Base-by-base conservation (phyloP, 345 rosid genomes). In the Salix suchowensis region DNA sequence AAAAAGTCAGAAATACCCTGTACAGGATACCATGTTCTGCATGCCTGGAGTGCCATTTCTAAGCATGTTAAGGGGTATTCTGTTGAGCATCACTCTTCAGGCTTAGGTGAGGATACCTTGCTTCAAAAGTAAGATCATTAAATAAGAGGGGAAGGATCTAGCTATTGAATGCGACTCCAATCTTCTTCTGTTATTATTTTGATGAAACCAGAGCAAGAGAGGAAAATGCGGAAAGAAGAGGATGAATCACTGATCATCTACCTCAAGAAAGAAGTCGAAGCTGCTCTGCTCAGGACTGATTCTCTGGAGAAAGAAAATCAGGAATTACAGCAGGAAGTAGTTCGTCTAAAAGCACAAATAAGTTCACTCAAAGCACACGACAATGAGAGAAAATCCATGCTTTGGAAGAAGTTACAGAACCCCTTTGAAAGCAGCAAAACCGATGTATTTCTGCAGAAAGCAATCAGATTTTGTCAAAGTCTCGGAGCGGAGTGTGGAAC, bases 331-430 rank as follows among this genome's bases (percentile, higher is more conserved):
- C 95, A 86, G 80, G 98, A 95, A 85, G 87, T 88, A 0, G 66
- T 82, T 6, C 92, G 92, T 48, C 81, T 95, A n/a, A 91, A 86
- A 85, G 85, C 91, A 26, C 97, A 89, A 46, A 83, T 95, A 65
- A 82, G 52, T 78, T 87, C 91, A 44, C 89, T 91, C 77, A 90
- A 89, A 85, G 93, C 94, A 39, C 93, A 89, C 70, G 98, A 91
- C 65, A 90, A 88, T 66, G 98, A 91, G 85, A 89, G 98, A 75
- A 91, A 89, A 85, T 85, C 96, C 64, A 78, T 88, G 84, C 91
- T 91, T 15, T 91, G 98, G 98, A 93, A 95, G 90, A 93, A 93
- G 86, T 78, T 93, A 70, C 97, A 95, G 80, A 90, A 78, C 79
- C 74, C 91, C 52, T 82, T 78, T 28, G 93, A 91, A 19, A 74